These are phyloP conservation scores for Hyaloscypha variabilis DNA, from an alignment of 495 filamentous ascomycete genomes.

Conservation along the genomic window DNA sequence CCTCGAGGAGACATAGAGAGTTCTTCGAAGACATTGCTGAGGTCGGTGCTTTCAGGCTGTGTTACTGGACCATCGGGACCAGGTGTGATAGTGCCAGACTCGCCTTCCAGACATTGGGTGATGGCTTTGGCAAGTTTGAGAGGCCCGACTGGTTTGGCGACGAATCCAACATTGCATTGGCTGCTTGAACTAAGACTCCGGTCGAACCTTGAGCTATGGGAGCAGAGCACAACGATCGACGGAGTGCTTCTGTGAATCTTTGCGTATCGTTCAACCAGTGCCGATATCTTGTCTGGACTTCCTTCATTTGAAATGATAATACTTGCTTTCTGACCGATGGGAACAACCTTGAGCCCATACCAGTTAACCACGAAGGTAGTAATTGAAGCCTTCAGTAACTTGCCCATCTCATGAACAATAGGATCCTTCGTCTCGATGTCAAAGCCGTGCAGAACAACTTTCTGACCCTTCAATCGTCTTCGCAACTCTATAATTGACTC, in stretches of 20 bases:
- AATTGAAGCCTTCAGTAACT: conserved; percentile 24
- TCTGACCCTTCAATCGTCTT: conserved; percentile 19
- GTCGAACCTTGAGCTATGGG: conserved; percentile 26
- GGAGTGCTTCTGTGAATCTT: conserved; percentile 7
- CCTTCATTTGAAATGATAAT: conserved; percentile 29
- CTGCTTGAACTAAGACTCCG: neutral
- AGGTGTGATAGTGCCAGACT: conserved; percentile 10
- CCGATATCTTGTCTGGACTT: conserved; percentile 11
- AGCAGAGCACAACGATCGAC: conserved; percentile 28
- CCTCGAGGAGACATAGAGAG: conserved; percentile 21
- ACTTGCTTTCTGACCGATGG: conserved; percentile 14
- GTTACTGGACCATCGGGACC: neutral
- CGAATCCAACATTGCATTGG: conserved; percentile 24
- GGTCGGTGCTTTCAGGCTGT: conserved; percentile 16
- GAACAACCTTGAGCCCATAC: conserved; percentile 29
- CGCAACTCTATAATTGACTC: conserved; percentile 24
- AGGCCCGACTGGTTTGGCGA: conserved; percentile 31
- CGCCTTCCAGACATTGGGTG: conserved; percentile 23
- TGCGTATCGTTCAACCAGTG: neutral
- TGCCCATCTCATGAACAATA: conserved; percentile 12
- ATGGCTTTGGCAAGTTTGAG: conserved; percentile 31
- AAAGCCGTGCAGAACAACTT: conserved; percentile 28
- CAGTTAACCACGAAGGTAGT: conserved; percentile 29
- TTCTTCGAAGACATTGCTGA: conserved; percentile 31
- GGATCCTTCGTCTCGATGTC: conserved; percentile 24